These are phyloP conservation scores for Phialemonium atrogriseum DNA, from an alignment of 2,329 filamentous ascomycete genomes.

Conservation along the genomic window DNA sequence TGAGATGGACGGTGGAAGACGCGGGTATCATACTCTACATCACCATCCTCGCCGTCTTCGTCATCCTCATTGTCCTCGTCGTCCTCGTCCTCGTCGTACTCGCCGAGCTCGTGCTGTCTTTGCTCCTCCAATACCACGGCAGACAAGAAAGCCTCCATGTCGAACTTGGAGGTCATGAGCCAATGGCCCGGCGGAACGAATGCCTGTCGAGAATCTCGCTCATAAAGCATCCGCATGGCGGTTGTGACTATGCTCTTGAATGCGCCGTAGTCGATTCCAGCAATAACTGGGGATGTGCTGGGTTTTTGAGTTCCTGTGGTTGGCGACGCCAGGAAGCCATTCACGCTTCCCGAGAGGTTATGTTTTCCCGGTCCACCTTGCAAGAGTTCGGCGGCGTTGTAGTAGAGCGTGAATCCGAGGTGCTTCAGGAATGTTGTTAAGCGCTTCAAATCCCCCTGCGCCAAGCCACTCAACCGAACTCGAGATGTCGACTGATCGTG, in stretches of 20 bases:
- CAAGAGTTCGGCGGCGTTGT: conserved; percentile 61
- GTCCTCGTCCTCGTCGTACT: conserved; percentile 48
- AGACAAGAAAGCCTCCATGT: conserved; percentile 81
- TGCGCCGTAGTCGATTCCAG: conserved; percentile 68
- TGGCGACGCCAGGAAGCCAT: conserved; percentile 2
- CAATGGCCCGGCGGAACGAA: conserved; percentile 83
- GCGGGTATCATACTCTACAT: conserved; percentile 19
- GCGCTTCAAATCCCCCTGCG: conserved; percentile 60
- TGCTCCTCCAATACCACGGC: conserved; percentile 86
- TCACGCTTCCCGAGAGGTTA: background rate
- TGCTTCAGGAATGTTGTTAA: conserved; percentile 85
- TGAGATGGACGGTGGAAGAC: conserved; percentile 40
- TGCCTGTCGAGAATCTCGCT: conserved; percentile 79
- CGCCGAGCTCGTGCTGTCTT: conserved; percentile 58
- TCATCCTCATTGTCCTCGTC: conserved; percentile 30
- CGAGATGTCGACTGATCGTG: conserved; percentile 34
- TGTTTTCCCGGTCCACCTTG: conserved; percentile 6
- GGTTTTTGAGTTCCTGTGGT: conserved; percentile 8
- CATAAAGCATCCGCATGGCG: conserved; percentile 80
- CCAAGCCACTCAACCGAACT: conserved; percentile 58
- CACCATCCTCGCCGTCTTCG: conserved; percentile 27
- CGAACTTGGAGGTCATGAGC: conserved; percentile 83
- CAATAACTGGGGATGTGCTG: conserved; percentile 33
- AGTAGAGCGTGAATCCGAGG: conserved; percentile 80
- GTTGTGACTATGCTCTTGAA: conserved; percentile 74